phyloP scores from a whole-genome alignment of 2,329 filamentous ascomycete genomes.

The Raffaelea deltoideospora region DNA sequence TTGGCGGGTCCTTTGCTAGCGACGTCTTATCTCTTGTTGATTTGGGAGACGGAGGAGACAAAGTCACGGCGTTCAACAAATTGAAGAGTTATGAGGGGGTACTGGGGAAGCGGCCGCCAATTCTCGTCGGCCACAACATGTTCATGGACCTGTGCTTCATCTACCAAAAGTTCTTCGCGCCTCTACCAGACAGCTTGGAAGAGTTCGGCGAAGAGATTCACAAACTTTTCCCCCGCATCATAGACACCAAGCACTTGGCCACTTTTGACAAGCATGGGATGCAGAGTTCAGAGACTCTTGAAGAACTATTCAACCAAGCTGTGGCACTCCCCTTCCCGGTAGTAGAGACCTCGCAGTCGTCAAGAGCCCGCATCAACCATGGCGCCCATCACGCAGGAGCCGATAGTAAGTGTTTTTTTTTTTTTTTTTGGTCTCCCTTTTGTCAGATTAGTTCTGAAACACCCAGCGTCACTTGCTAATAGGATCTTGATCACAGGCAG shows the following conservation, averaged over 20 bases:
- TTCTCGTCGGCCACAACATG: constrained; percentile 50
- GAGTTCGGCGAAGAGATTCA: constrained; percentile 37
- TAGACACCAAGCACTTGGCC: constrained; percentile 62
- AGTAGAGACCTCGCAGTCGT: no score
- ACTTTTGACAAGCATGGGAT: constrained; percentile 57
- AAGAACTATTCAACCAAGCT: constrained; percentile 4
- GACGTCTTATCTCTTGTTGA: constrained; percentile 2
- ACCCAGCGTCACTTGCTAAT: constrained; percentile 1
- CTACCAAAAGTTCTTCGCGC: constrained; percentile 45
- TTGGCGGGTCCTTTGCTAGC: constrained; percentile 14
- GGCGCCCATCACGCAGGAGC: constrained; percentile 41
- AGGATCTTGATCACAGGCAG: constrained; percentile 15
- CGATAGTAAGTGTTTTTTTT: constrained; percentile 27
- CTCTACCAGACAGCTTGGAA: constrained; percentile 34
- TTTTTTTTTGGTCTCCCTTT: background rate
- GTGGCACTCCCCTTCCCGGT: constrained; percentile 1
- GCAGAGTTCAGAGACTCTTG: constrained; percentile 29
- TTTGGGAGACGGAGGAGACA: background rate
- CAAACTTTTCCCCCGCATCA: constrained; percentile 24
- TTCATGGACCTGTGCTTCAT: constrained; percentile 50
- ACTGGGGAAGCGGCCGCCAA: constrained; percentile 15
- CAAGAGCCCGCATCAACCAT: no score
- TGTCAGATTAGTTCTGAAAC: background rate
- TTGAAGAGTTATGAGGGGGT: constrained; percentile 13
- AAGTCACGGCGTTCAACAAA: background rate